phyloP scores from a whole-genome alignment of 352 stramenopile genomes.

The Phytopythium delawarense region DNA sequence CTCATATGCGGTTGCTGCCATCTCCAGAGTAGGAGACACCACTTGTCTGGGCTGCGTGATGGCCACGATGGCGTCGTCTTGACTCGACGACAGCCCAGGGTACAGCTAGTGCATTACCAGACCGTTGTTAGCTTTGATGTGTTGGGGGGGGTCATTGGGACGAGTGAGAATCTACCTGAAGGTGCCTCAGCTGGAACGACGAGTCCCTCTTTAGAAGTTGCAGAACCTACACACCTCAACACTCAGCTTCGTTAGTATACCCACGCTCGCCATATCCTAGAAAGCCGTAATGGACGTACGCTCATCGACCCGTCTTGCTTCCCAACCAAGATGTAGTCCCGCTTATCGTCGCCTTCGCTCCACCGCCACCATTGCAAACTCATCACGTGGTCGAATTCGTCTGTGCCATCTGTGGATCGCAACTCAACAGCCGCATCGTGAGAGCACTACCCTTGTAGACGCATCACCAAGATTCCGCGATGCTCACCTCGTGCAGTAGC shows the following conservation, averaged over 20 bases:
- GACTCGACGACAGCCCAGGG: slow-evolving; percentile 20
- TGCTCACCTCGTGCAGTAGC: slow-evolving; percentile 10
- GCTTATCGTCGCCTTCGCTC: slow-evolving; percentile 7
- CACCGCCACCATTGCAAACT: slow-evolving; percentile 24
- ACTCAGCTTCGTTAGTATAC: background rate
- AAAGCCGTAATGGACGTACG: slow-evolving; percentile 11
- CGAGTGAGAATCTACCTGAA: background rate
- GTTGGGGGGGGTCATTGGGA: background rate
- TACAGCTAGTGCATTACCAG: slow-evolving; percentile 24
- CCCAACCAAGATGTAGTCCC: slow-evolving; percentile 28
- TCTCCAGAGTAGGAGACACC: background rate
- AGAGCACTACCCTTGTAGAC: background rate
- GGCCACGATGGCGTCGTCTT: slow-evolving; percentile 23
- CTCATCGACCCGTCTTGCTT: slow-evolving; percentile 32
- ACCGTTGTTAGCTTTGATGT: background rate
- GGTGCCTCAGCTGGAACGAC: background rate
- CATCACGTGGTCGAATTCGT: background rate
- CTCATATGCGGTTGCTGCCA: slow-evolving; percentile 11
- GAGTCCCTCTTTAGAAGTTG: slow-evolving; percentile 9
- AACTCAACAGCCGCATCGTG: background rate
- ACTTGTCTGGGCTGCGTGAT: slow-evolving; percentile 19
- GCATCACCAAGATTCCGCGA: background rate
- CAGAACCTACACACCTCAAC: slow-evolving; percentile 11
- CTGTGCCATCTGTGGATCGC: background rate
- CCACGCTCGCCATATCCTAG: background rate